phyloP scores from a whole-genome alignment of 257 asterid species.

The Solanum pennellii region DNA sequence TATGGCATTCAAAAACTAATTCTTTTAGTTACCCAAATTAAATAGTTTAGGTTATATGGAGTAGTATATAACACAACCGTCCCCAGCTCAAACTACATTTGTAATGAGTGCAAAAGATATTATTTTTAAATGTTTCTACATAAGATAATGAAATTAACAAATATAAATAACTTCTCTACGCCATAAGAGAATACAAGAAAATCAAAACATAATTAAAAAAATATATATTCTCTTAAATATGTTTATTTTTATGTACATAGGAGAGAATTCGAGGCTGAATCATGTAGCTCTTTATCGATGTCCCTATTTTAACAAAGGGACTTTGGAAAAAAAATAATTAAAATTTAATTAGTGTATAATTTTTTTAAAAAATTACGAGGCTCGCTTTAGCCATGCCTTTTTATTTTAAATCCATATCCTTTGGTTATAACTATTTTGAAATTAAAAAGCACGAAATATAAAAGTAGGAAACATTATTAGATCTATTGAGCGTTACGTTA shows the following conservation, averaged over 20 bases:
- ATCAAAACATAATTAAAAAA: neutral
- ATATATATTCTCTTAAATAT: neutral
- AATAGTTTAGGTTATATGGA: neutral
- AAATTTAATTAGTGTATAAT: too few species aligned
- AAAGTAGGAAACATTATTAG: neutral
- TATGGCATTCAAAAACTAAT: neutral
- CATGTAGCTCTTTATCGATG: neutral
- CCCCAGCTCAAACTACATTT: neutral
- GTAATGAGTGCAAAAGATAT: neutral
- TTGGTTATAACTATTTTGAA: too few species aligned
- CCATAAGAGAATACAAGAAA: neutral
- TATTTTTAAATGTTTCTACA: neutral
- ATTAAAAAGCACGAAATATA: too few species aligned
- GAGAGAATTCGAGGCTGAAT: neutral
- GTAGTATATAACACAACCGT: neutral
- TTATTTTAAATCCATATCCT: neutral
- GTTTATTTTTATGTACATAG: too few species aligned
- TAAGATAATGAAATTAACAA: neutral
- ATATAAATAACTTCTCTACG: neutral
- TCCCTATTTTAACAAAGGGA: neutral
- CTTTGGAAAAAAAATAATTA: too few species aligned
- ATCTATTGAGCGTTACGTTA: neutral
- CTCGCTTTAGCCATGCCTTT: neutral
- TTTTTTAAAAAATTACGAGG: rapidly evolving
- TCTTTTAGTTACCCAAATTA: neutral